phyloP scores from a whole-genome alignment of 352 stramenopile species.

The Globisporangium lucens region DNA sequence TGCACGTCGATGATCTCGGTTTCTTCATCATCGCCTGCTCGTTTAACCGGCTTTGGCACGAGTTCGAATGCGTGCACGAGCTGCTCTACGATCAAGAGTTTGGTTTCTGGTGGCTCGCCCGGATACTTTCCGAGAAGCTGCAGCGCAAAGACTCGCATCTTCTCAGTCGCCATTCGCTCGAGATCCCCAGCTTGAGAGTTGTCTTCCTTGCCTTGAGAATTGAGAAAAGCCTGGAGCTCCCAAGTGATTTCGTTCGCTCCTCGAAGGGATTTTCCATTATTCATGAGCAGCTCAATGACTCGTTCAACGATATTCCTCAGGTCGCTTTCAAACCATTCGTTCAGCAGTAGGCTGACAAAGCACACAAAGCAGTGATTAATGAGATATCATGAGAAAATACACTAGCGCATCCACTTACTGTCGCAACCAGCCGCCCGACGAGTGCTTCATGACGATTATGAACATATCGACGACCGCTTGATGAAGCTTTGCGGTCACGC shows the following conservation, averaged over 20 bases:
- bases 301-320: slow-evolving; percentile 14
- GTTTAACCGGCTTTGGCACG: not conserved
- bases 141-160: slow-evolving; percentile 4
- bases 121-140: slow-evolving; percentile 6
- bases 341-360: slow-evolving; percentile 19
- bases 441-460: slow-evolving; percentile 6
- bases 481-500: slow-evolving; percentile 21
- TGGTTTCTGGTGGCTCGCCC: not conserved
- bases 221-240: slow-evolving; percentile 13
- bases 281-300: slow-evolving; percentile 16
- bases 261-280: slow-evolving; percentile 19
- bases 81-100: not conserved
- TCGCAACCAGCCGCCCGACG: slow-evolving; percentile 10
- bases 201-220: not conserved
- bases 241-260: slow-evolving; percentile 17
- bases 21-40: not conserved
- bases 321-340: slow-evolving; percentile 25
- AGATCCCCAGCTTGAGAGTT: not conserved
- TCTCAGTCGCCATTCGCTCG: not conserved
- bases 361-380: slow-evolving; percentile 4
- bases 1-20: not conserved
- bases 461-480: slow-evolving; percentile 3
- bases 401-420: slow-evolving; percentile 8
- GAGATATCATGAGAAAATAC: not conserved
- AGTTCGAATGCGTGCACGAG: slow-evolving; percentile 11